A percentile compares a stretch with the other conserved stretches of the same genome.
These are phyloP conservation scores for Globisporangium apiculatum DNA, from an alignment of 352 stramenopile genomes.

Conservation along the genomic window DNA sequence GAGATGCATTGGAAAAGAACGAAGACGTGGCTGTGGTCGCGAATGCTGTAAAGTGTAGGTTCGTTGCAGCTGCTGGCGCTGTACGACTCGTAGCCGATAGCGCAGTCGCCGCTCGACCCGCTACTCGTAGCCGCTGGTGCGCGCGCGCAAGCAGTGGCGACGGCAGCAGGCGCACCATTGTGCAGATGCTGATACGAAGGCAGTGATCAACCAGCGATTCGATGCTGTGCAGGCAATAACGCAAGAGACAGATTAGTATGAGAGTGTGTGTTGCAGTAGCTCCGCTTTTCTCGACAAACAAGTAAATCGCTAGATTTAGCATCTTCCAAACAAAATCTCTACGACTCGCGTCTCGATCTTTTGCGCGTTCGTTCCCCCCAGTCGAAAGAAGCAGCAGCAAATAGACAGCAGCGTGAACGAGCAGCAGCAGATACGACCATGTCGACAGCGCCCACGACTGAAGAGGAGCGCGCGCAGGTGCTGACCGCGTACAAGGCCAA, in stretches of 20 bases:
- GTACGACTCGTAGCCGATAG: too few species aligned
- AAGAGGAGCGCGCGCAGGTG: slow-evolving; percentile 90
- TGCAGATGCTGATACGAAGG: background rate
- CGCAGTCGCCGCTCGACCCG: background rate
- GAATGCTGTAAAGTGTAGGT: background rate
- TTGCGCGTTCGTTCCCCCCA: too few species aligned
- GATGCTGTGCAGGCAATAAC: background rate
- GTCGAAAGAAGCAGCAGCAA: background rate
- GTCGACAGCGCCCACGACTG: slow-evolving; percentile 32
- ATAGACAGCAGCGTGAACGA: background rate
- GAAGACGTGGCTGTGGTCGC: background rate
- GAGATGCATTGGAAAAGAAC: background rate
- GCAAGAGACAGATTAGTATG: background rate
- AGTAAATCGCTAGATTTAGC: background rate
- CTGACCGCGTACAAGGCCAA: slow-evolving; percentile 94
- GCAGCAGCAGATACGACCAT: slow-evolving; percentile 25
- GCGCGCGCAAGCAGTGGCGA: background rate
- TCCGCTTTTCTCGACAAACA: background rate
- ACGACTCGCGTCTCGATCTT: too few species aligned
- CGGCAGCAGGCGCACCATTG: slow-evolving; percentile 2
- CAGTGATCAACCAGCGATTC: background rate
- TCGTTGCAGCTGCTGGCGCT: background rate
- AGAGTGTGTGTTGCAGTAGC: too few species aligned
- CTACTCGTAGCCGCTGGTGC: background rate
- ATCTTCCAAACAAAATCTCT: background rate